These are phyloP conservation scores for Lodderomyces parapsilosis DNA, from an alignment of 1,139 yeast genomes.

Conservation along the genomic window DNA sequence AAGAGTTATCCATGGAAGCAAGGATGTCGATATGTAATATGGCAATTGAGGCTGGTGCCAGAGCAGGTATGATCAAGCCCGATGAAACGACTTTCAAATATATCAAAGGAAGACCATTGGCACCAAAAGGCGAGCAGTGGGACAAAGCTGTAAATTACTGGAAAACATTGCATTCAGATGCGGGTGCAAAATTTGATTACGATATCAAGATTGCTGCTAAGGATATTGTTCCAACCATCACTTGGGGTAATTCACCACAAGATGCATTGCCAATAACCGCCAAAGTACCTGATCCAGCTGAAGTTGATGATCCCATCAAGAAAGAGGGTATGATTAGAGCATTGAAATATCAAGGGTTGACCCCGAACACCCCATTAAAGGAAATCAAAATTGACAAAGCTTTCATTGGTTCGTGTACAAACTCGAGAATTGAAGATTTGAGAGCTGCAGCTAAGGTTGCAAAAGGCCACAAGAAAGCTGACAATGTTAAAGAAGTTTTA, in stretches of 20 bases:
- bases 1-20: slow-evolving; percentile 92
- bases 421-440: slow-evolving; percentile 95
- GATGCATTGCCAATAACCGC: slow-evolving; percentile 96
- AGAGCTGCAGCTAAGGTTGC: slow-evolving; percentile 94
- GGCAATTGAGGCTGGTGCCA: slow-evolving; percentile 96
- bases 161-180: slow-evolving; percentile 84
- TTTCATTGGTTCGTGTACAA: slow-evolving; percentile 97
- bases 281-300: slow-evolving; percentile 83
- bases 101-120: slow-evolving; percentile 89
- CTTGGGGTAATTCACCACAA: slow-evolving; percentile 99
- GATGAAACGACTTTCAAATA: slow-evolving; percentile 86
- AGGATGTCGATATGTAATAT: slow-evolving; percentile 96
- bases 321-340: slow-evolving; percentile 89
- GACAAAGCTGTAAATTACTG: slow-evolving; percentile 90
- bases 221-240: slow-evolving; percentile 91
- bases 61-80: slow-evolving; percentile 99
- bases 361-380: slow-evolving; percentile 75
- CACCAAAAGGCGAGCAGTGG: slow-evolving; percentile 93
- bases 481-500: slow-evolving; percentile 74
- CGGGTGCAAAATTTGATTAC: slow-evolving; percentile 83
- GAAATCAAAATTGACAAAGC: slow-evolving; percentile 84
- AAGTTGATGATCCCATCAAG: slow-evolving; percentile 57
- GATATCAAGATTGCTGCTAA: slow-evolving; percentile 79
- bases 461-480: slow-evolving; percentile 86
- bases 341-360: slow-evolving; percentile 85